Base-by-base conservation (phyloP, 192 early-diverging fungal species). In the Coemansia sp. region DNA sequence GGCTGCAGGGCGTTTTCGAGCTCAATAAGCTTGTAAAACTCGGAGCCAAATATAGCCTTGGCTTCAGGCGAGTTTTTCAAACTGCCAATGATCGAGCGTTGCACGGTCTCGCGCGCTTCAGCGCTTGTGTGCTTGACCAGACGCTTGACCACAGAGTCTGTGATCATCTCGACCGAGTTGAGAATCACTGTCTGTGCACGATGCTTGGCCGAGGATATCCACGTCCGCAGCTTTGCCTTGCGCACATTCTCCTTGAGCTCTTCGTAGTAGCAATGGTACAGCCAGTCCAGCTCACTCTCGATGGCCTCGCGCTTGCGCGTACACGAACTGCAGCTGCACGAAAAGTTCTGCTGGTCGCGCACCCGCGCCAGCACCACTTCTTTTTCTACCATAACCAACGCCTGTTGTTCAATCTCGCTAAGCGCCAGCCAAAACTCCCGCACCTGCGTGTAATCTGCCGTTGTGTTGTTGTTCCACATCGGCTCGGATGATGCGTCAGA, bases 251-350 rank as follows among this genome's bases (percentile, higher is more conserved):
- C 65, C 43, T 72, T 56, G 35, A 80, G 68, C 54, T 66, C 64
- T 10, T 71, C 63, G 47, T 62, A 68, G 59, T 80, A 80, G 58
- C 62, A 62, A 38, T 83, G 73, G 50, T 82, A 82, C 17, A 82
- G 49, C 19, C 56, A 64, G 37, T 72, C 60, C 8, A 82, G 70
- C 70, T 82, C 79, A 37, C 51, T 51, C 60, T 75, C 79, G 12
- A 82, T 82, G 6, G 73, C 73, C 49, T 75, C 64, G 14, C 73
- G 73, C 62, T 76, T 75, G 45, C 79, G 73, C 22, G 79, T 67
- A 47, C 79, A 82, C 48, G 66, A 61, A 62, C 66, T 76, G 61
- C 79, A 82, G 49, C 37, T 69, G 58, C 79, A 82, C 10, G 73
- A 72, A 62, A 76, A 75, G 55, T 76, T 75, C 58, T 76, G 73